A percentile compares a stretch with the other conserved stretches of the same genome.
Evolutionary conservation across 2,329 filamentous ascomycete species (phyloP).

Genomic region (Dendryphion nanum): DNA sequence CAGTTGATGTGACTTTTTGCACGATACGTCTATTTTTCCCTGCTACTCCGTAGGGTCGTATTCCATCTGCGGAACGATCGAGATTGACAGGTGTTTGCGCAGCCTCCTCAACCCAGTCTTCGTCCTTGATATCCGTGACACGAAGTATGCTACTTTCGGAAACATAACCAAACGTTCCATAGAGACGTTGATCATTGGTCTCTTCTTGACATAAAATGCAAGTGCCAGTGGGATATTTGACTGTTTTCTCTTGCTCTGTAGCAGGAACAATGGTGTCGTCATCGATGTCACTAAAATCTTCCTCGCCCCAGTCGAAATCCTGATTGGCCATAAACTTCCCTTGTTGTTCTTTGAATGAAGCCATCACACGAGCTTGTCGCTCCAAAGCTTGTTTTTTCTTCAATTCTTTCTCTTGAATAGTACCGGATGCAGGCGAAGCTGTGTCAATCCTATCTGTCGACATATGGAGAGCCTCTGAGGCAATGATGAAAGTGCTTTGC

Average conservation of each 20-base stretch:
- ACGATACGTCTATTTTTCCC: constrained; percentile 79
- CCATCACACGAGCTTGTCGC: constrained; percentile 92
- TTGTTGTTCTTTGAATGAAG: constrained; percentile 96
- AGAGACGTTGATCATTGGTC: constrained; percentile 82
- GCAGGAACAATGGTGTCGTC: constrained; percentile 57
- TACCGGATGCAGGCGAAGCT: constrained; percentile 70
- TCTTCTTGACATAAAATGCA: constrained; percentile 98
- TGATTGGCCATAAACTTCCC: constrained; percentile 92
- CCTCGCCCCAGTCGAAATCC: constrained; percentile 83
- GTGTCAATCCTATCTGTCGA: constrained; percentile 78
- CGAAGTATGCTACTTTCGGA: constrained; percentile 83
- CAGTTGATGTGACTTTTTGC: constrained; percentile 71
- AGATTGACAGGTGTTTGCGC: constrained; percentile 75
- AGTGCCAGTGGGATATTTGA: constrained; percentile 89
- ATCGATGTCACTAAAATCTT: constrained; percentile 73
- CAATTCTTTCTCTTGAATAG: constrained; percentile 66
- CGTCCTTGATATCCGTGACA: constrained; percentile 78
- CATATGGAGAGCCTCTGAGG: constrained; percentile 60
- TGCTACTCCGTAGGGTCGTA: constrained; percentile 88
- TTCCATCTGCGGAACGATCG: constrained; percentile 77
- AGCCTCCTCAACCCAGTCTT: constrained; percentile 81
- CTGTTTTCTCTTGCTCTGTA: constrained; percentile 69
- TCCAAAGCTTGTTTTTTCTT: constrained; percentile 91
- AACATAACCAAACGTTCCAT: constrained; percentile 89
- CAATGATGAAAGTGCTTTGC: constrained; percentile 68